These are phyloP conservation scores for Arthrobotrys sphaeroides DNA, from an alignment of 2,329 filamentous ascomycete genomes.

Conservation along the genomic window DNA sequence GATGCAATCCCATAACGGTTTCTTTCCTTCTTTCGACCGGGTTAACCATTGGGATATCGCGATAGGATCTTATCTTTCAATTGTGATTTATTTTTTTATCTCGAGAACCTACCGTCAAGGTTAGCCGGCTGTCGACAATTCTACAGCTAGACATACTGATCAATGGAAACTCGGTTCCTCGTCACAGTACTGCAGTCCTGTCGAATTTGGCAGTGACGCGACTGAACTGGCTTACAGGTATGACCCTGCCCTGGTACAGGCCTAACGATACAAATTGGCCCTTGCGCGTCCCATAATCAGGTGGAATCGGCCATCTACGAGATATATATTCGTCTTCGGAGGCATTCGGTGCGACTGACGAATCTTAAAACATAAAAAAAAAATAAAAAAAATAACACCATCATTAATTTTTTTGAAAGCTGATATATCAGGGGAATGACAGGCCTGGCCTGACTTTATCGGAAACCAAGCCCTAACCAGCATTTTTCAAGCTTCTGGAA, in stretches of 20 bases:
- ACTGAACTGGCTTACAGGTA: background rate
- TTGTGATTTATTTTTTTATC: too few relatives aligned
- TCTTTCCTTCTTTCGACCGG: too few relatives aligned
- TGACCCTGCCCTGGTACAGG: background rate
- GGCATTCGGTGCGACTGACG: conserved; percentile 13
- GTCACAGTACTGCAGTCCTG: too few relatives aligned
- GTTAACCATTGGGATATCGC: too few relatives aligned
- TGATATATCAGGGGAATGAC: conserved; percentile 6
- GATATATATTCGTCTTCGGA: conserved; percentile 11
- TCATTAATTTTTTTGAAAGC: background rate
- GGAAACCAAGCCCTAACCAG: conserved; percentile 6
- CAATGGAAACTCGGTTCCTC: too few relatives aligned
- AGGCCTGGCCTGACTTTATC: background rate
- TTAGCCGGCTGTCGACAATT: too few relatives aligned
- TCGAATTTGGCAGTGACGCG: background rate
- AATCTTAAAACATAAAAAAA: too few relatives aligned
- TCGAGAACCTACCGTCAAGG: too few relatives aligned
- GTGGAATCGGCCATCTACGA: conserved; percentile 25
- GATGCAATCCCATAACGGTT: too few relatives aligned
- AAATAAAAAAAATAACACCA: background rate
- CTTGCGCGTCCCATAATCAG: conserved; percentile 4
- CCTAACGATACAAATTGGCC: background rate
- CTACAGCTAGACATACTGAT: too few relatives aligned
- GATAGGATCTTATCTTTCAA: too few relatives aligned
- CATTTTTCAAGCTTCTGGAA: conserved; percentile 34